Percentiles rank a stretch among this genome's conserved stretches.
Evolutionary conservation across 768 basidiomycete genomes (phyloP).

Genomic region (Inosperma sp.): DNA sequence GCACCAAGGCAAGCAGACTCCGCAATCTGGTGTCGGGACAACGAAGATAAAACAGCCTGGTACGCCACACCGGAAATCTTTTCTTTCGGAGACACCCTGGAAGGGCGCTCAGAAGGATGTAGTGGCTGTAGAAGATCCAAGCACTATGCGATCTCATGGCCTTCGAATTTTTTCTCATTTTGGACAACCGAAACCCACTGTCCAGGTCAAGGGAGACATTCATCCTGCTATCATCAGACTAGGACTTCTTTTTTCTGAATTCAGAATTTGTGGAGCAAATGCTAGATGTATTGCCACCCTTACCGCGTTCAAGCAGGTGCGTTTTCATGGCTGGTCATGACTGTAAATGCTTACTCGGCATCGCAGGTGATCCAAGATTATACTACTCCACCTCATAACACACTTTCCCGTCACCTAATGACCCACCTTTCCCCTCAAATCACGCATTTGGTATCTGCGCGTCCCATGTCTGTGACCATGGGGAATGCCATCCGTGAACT

Average conservation of each 20-base stretch:
- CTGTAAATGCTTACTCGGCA: slow-evolving; percentile 6
- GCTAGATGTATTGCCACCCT: slow-evolving; percentile 92
- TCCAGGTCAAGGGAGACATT: slow-evolving; percentile 71
- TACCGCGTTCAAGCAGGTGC: slow-evolving; percentile 84
- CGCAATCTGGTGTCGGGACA: slow-evolving; percentile 12
- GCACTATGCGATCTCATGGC: slow-evolving; percentile 50
- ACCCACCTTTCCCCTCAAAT: slow-evolving; percentile 92
- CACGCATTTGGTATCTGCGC: slow-evolving; percentile 78
- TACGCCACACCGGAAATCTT: slow-evolving; percentile 32
- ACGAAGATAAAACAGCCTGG: slow-evolving; percentile 27
- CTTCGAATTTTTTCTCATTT: slow-evolving; percentile 85
- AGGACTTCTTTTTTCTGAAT: slow-evolving; percentile 86
- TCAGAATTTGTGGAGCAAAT: slow-evolving; percentile 91
- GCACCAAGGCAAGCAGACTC: slow-evolving; percentile 19
- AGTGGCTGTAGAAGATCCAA: slow-evolving; percentile 30
- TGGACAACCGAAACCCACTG: slow-evolving; percentile 60
- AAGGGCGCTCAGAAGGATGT: slow-evolving; percentile 28
- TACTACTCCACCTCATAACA: slow-evolving; percentile 78
- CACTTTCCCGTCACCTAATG: slow-evolving; percentile 87
- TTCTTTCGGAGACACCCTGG: slow-evolving; percentile 24
- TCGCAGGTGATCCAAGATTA: slow-evolving; percentile 96
- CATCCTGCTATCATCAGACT: slow-evolving; percentile 86
- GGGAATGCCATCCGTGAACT: slow-evolving; percentile 91
- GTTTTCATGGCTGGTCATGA: slow-evolving; percentile 21
- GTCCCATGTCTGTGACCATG: slow-evolving; percentile 91